phyloP scores from a whole-genome alignment of 129 eudicot genomes.

The Chrysanthemum lavandulifolium region DNA sequence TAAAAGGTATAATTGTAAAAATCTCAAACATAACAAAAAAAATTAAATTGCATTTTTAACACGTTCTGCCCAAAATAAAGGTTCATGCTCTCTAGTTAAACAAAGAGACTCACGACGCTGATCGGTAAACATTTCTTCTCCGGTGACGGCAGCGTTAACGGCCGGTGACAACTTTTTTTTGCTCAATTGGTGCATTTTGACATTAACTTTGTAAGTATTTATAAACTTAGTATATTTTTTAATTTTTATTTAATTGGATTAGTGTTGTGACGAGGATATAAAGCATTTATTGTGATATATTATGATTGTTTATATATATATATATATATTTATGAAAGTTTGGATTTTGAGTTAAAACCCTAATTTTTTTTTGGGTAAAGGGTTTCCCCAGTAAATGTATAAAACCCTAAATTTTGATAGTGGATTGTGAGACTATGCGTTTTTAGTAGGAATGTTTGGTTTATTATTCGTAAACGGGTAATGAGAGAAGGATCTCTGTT shows the following conservation, averaged over 20 bases:
- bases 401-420: not conserved
- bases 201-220: not conserved
- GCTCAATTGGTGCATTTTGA: not conserved
- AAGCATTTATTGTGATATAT: no score
- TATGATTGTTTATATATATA: not conserved
- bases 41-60: no score
- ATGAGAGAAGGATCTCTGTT: no score
- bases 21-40: no score
- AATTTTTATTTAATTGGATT: not conserved
- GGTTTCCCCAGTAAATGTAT: no score
- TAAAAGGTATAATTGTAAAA: no score
- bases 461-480: not conserved
- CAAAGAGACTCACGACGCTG: conserved; percentile 5
- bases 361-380: no score
- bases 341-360: conserved; percentile 1
- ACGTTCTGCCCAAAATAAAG: no score
- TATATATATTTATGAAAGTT: not conserved
- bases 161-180: no score
- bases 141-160: conserved; percentile 20
- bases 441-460: not conserved
- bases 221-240: not conserved
- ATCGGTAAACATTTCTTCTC: conserved; percentile 17
- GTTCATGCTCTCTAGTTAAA: not conserved
- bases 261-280: no score
- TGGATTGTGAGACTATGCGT: not conserved